Evolutionary conservation across 257 asterid species (phyloP), one percentile per base, ranked within the genome.

Genomic region (Penstemon davidsonii): DNA sequence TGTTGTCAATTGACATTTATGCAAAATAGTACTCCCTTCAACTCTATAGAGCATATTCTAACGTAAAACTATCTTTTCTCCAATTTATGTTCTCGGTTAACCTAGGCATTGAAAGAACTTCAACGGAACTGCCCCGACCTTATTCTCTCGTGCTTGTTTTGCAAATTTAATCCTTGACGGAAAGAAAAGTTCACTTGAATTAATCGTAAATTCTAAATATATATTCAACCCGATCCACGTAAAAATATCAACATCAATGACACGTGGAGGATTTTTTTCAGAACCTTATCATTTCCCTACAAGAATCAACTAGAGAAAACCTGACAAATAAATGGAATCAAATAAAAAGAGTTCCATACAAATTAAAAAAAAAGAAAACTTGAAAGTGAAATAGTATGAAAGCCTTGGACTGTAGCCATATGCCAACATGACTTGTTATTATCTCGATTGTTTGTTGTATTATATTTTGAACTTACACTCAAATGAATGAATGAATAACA

Each of bases 391-490:
- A 71, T 79, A 76, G 33, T 25, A 68, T 71, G 11, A 47, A 39
- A 64, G 25, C 11, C 68, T 51, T 54, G 66, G 33, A 25, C 51
- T 39, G 18, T 50, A 47, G 13, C 11, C n/a, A 55, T n/a, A 65
- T 52, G 67, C 64, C 68, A 61, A 70, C 18, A 61, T 55, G 72
- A 64, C 64, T 5, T 62, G 80, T 59, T 55, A 19, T 64, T 62
- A 58, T 77, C 68, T 56, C 13, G 39, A 42, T 41, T 58, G 33
- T 66, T 51, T 72, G 71, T 68, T 25, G 33, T 77, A 60, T 58
- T 56, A 37, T 19, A 60, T 58, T 75, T 76, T 66, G 69, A 64
- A 75, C 54, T 66, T 42, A 15, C 49, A 38, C 55, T 58, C 62
- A 4, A 8, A 8, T 43, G 56, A 55, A 7, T 18, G 9, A 5